These are phyloP conservation scores for Vachellia collinsii DNA, from an alignment of 306 rosid genomes.

Conservation along the genomic window DNA sequence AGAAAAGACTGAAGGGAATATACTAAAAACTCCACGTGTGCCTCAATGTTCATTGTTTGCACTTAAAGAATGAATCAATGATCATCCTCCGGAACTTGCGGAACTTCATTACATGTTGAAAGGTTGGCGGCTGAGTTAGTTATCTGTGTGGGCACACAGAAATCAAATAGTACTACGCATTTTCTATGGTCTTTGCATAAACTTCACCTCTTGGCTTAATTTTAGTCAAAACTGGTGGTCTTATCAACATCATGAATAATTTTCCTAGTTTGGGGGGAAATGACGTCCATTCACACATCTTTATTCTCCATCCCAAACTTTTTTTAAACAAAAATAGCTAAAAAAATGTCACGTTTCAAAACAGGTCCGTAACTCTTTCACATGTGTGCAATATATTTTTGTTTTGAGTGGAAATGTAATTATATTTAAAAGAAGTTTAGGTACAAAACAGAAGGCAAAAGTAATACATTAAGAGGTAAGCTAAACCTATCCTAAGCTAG, in stretches of 20 bases:
- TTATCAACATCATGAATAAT: neutral
- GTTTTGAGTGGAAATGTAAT: no score
- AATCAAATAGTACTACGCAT: neutral
- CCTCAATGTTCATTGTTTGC: neutral
- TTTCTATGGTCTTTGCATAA: neutral
- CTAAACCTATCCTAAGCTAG: no score
- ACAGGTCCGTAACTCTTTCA: no score
- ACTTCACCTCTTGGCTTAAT: neutral
- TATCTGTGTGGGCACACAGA: neutral
- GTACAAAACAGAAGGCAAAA: no score
- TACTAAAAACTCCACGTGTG: neutral
- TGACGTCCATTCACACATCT: neutral
- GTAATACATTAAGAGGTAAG: no score
- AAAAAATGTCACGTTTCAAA: no score
- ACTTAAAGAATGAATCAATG: neutral
- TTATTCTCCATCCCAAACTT: neutral
- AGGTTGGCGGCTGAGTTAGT: neutral
- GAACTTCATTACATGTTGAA: neutral
- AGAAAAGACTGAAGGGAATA: no score
- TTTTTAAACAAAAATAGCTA: no score
- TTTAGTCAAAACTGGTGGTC: neutral
- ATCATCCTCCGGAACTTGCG: neutral
- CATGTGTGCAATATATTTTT: no score
- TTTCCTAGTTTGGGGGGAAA: neutral
- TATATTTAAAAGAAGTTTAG: no score